Conservation (phyloP, 345 rosid genomes). For the Aquilaria sinensis region DNA sequence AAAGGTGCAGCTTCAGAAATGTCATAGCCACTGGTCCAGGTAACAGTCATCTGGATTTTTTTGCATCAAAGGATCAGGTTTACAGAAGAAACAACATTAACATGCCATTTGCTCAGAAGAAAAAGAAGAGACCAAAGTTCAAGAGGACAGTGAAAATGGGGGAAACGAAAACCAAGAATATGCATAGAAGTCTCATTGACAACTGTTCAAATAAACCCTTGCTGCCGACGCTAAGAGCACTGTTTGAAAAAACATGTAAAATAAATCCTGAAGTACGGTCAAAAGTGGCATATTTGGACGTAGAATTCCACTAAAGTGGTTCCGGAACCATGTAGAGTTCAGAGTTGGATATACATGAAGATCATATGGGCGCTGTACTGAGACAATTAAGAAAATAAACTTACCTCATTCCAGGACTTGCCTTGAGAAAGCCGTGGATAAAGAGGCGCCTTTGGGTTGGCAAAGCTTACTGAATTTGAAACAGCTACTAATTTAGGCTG, state of each 20-base stretch:
- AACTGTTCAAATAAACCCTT: too few relatives aligned
- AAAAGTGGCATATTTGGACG: too few relatives aligned
- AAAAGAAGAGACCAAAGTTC: too few relatives aligned
- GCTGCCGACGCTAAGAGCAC: neutral
- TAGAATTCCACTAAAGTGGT: too few relatives aligned
- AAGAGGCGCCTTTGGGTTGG: slow-evolving; percentile 38
- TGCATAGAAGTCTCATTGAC: neutral
- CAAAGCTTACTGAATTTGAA: slow-evolving; percentile 25
- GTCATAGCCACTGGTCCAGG: slow-evolving; percentile 50
- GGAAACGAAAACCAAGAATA: neutral
- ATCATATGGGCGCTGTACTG: too few relatives aligned
- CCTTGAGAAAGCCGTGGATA: slow-evolving; percentile 46
- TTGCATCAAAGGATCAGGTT: neutral
- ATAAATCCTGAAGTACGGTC: too few relatives aligned
- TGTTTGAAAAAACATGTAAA: too few relatives aligned
- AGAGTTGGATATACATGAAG: too few relatives aligned
- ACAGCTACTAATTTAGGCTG: slow-evolving; percentile 39
- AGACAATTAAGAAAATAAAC: slow-evolving; percentile 1
- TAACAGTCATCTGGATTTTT: slow-evolving; percentile 35
- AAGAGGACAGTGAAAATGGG: neutral
- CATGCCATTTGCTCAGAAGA: neutral
- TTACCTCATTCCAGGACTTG: slow-evolving; percentile 42
- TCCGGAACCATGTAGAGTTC: too few relatives aligned
- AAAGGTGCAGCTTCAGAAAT: slow-evolving; percentile 38
- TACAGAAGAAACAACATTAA: neutral